Conservation (phyloP, 768 basidiomycete species). For the Lepiota venenata region DNA sequence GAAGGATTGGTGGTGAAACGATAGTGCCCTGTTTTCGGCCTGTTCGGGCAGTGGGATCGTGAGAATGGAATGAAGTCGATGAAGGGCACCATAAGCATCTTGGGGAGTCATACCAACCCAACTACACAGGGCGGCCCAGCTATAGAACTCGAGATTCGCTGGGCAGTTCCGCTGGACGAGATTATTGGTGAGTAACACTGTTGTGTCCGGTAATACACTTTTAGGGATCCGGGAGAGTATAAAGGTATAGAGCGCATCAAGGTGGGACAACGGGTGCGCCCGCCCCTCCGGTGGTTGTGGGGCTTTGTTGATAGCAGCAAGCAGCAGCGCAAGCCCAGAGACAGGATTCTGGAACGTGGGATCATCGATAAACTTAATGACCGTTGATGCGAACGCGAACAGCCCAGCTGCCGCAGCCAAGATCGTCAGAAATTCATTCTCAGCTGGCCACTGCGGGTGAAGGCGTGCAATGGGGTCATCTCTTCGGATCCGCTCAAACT, state of each 20-base stretch:
- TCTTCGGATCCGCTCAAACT: background rate
- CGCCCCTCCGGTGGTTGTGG: background rate
- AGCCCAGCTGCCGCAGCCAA: background rate
- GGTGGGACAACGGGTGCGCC: background rate
- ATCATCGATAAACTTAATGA: background rate
- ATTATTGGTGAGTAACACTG: no score
- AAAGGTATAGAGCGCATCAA: slow-evolving; percentile 8
- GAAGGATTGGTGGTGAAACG: no score
- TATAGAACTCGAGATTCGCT: no score
- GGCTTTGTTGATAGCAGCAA: background rate
- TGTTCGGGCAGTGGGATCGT: no score
- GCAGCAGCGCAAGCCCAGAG: background rate
- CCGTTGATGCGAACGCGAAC: background rate
- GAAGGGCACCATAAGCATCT: no score
- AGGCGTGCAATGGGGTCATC: background rate
- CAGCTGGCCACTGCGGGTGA: background rate
- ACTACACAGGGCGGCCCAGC: no score
- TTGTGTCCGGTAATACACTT: background rate
- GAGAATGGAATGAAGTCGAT: no score
- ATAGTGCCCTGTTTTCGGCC: no score
- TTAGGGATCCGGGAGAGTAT: background rate
- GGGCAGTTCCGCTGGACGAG: no score
- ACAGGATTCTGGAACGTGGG: background rate
- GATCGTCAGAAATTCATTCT: background rate
- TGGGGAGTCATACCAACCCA: no score